Base-by-base conservation (phyloP, 2,329 filamentous ascomycete species). In the Fusarium sp. region DNA sequence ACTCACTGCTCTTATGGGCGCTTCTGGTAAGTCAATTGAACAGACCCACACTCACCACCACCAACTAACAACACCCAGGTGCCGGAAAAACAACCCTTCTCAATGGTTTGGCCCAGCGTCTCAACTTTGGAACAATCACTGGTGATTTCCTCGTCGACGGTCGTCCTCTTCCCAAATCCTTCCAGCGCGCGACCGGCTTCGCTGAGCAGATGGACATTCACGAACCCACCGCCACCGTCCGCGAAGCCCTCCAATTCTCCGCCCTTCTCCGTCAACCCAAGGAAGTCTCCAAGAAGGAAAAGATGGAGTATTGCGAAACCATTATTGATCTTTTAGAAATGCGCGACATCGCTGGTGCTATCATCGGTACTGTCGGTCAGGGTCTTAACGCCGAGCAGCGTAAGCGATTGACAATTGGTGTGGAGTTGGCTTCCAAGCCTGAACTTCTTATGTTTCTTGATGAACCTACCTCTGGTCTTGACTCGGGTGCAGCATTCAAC, bases 71-170 rank as follows among this genome's bases (percentile, higher is more conserved):
- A 6, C 5, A 4, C 2, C 2, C 14, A 77, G 80, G 82, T 45
- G 78, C 81, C 34, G 93, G 92, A 51, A 94, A 95, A 78, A 95
- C 91, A 0, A 93, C 92, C 0, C 82, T 93, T 22, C 82, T 94
- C 42, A 90, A 93, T 77, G 90, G 91, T 4, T 84, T 95, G 20
- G 92, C 92, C 31, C 91, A 90, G 50, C 90, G 93, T 72, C 88
- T 91, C 39, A 94, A 88, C 2, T 92, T 93, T 83, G 93, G 93
- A 74, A 89, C 92, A 20, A 88, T 95, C 13, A 87, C 86, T 2
- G 93, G 93, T 50, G 89, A 94, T 52, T 93, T 95, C 83, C 81
- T 94, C n/a, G 91, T 95, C 9, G 91, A 95, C 71, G 92, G 92
- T 4, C 86, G 86, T 22, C 88, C 88, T 46, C 87, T 92, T 15